Conservation (phyloP, 805 yeast genomes). For the Monosporozyma siamensis region DNA sequence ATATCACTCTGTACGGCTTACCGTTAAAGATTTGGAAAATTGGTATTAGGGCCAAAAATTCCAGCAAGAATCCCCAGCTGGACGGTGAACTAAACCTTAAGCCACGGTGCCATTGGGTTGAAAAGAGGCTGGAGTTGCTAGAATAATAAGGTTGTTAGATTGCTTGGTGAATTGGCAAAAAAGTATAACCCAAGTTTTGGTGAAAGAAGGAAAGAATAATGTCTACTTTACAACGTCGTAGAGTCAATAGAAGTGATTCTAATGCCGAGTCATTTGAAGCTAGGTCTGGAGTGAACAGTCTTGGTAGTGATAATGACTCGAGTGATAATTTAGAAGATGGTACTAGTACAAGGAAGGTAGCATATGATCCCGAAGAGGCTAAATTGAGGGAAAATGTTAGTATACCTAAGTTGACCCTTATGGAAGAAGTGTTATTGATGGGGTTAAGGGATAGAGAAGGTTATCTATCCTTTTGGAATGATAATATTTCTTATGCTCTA, state of each 20-base stretch:
- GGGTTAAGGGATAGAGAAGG: constrained; percentile 96
- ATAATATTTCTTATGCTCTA: constrained; percentile 89
- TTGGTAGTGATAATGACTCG: constrained; percentile 9
- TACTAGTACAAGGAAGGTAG: constrained; percentile 47
- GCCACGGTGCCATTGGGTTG: too few species aligned
- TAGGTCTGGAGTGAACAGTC: constrained; percentile 3
- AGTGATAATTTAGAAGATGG: constrained; percentile 11
- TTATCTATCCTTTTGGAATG: constrained; percentile 95
- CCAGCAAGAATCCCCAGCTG: too few species aligned
- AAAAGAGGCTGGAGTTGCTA: too few species aligned
- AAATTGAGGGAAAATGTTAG: constrained; percentile 31
- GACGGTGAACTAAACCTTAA: too few species aligned
- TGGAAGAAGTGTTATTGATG: constrained; percentile 92
- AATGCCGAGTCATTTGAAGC: constrained; percentile 3
- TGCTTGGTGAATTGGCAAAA: too few species aligned
- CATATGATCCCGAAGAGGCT: constrained; percentile 62
- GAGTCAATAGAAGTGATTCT: constrained; percentile 41
- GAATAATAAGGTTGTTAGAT: too few species aligned
- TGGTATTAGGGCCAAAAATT: background rate
- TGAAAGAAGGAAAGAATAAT: constrained; percentile 14
- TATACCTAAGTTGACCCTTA: constrained; percentile 74
- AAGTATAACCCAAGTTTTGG: too few species aligned
- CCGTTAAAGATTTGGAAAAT: background rate
- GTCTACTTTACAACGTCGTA: constrained; percentile 70
- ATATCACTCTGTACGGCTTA: background rate